Percentiles rank a stretch among this genome's conserved stretches.
phyloP scores from a whole-genome alignment of 441 rosid genomes.

The Kokia cookei region DNA sequence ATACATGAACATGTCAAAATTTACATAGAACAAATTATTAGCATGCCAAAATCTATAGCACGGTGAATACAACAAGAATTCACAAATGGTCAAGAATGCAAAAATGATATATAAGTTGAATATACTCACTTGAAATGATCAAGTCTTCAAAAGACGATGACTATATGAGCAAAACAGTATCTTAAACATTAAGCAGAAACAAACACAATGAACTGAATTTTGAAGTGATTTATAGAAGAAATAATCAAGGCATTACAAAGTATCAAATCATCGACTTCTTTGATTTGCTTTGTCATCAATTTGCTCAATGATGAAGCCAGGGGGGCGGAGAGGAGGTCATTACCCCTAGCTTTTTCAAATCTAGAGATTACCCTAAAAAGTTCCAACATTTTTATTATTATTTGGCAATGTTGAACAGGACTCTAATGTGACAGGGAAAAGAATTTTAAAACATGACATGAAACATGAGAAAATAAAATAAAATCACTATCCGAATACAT shows the following conservation, averaged over 20 bases:
- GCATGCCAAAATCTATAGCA: not conserved
- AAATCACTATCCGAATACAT: not conserved
- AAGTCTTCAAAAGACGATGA: not conserved
- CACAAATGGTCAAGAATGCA: not conserved
- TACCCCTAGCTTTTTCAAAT: not conserved
- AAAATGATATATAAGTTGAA: not conserved
- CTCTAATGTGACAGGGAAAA: not conserved
- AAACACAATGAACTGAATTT: not conserved
- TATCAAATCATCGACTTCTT: not conserved
- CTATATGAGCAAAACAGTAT: not conserved
- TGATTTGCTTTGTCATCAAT: not conserved
- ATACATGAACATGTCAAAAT: not conserved
- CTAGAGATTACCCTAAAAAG: not conserved
- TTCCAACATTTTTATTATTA: not conserved
- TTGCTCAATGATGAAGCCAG: not conserved
- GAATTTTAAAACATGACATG: not conserved
- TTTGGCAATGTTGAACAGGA: not conserved
- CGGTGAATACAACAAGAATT: not conserved
- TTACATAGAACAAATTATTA: not conserved
- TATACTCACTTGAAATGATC: not conserved
- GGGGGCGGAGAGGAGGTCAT: not conserved
- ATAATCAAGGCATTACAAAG: not conserved
- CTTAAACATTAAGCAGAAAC: not conserved
- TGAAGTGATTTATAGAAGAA: not conserved
- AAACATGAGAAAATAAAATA: not conserved